Base-by-base conservation (phyloP, 2,329 filamentous ascomycete genomes). In the Aureobasidium sp. region DNA sequence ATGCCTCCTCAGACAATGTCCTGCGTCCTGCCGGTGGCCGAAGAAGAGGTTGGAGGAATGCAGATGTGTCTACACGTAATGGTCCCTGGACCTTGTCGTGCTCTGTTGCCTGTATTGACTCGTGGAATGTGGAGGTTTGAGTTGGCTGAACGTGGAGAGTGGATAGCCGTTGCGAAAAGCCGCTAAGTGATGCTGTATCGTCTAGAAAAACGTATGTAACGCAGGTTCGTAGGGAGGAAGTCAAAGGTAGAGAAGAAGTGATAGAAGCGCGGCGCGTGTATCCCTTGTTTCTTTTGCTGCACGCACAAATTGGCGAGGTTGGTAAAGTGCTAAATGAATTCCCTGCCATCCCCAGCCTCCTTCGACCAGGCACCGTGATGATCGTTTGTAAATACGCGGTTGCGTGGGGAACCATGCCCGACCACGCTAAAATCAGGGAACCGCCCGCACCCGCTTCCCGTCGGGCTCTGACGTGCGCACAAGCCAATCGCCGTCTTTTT, bases 361-460 rank as follows among this genome's bases (percentile, higher is more conserved):
- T 17, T 22, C 39, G 27, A 45, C n/a, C 22, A 44, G 15, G 17
- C 39, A 45, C 27, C 54, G 31, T 59, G 54, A 59, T 59, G 54
- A 59, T 48, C 54, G 54, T 59, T 59, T 48, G 37, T 24, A 57
- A 57, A 57, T 37, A 57, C 53, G 22, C 12, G 53, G 53, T 57
- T 57, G 54, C 54, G 40, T 47, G 54, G 54, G 54, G 42, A 39
- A 47, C 29, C 40, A 44, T 8, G 33, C 5, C 27, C 49, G 17
- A 52, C 31, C 33, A 22, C 53, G 53, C 53, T 57, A 57, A 57
- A 45, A 57, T 57, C 53, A 57, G 53, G 53, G 54, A 37, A 48
- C 9, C 4, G 48, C 31, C 54, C 42, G 54, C 29, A 45, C 31
- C 53, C 42, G 42, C 54, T 45, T 47, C 54, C 54, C 29, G 37